Conservation (phyloP, 805 yeast genomes). For the Teunomyces cretensis region DNA sequence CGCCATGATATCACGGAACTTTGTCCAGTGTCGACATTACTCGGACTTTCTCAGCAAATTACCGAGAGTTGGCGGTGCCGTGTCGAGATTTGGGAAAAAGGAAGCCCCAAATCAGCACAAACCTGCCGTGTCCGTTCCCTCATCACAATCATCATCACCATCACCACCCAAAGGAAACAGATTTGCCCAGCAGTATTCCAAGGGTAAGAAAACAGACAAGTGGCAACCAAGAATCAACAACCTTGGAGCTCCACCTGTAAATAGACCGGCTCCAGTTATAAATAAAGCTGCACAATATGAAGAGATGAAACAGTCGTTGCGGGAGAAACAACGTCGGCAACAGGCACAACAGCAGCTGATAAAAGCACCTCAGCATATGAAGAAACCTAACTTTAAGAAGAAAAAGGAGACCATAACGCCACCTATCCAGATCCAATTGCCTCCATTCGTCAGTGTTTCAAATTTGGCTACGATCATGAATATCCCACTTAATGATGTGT, state of each 20-base stretch:
- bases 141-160: background rate
- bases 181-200: conserved; percentile 30
- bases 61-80: conserved; percentile 26
- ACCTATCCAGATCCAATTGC: conserved; percentile 48
- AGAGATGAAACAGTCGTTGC: conserved; percentile 17
- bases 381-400: conserved; percentile 6
- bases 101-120: background rate
- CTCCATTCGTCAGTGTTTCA: conserved; percentile 76
- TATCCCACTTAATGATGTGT: conserved; percentile 60
- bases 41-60: conserved; percentile 23
- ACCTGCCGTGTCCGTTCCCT: background rate
- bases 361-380: conserved; percentile 5
- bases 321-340: conserved; percentile 16
- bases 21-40: conserved; percentile 8
- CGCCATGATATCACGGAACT: background rate
- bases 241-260: background rate
- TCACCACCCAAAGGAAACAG: conserved; percentile 25
- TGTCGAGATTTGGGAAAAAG: conserved; percentile 15
- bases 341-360: conserved; percentile 7
- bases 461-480: conserved; percentile 72
- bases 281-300: conserved; percentile 12
- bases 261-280: conserved; percentile 2
- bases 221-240: background rate
- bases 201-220: background rate
- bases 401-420: conserved; percentile 10